A percentile compares a stretch with the other conserved stretches of the same genome.
Conservation (phyloP, 768 basidiomycete species). For the Trichaptum fuscoviolaceum region DNA sequence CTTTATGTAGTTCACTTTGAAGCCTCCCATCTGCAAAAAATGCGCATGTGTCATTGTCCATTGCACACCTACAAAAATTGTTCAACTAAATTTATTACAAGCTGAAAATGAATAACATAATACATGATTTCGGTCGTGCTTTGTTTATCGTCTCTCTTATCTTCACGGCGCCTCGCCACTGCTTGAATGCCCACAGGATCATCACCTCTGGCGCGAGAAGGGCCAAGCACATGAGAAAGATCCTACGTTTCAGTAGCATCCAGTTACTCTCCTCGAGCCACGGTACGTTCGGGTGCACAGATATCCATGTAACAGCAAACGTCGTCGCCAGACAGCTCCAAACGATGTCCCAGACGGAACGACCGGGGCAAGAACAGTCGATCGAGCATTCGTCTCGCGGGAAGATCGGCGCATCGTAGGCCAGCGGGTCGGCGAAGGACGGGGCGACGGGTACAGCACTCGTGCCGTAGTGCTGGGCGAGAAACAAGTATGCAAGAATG, state of each 20-base stretch:
- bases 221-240: conserved; percentile 18
- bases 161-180: background rate
- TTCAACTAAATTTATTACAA: background rate
- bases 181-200: conserved; percentile 8
- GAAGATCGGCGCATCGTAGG: background rate
- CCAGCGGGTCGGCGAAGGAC: background rate
- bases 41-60: conserved; percentile 10
- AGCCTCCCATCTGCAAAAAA: conserved; percentile 8
- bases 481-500: background rate
- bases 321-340: conserved; percentile 23
- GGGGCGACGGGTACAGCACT: background rate
- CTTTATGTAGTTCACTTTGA: background rate
- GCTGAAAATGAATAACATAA: background rate
- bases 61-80: background rate
- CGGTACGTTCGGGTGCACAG: conserved; percentile 27
- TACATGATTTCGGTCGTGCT: background rate
- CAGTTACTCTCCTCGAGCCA: conserved; percentile 12
- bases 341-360: conserved; percentile 16
- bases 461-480: background rate
- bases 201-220: conserved; percentile 26
- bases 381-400: background rate
- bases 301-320: conserved; percentile 26
- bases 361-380: background rate
- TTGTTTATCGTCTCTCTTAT: conserved; percentile 16
- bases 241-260: conserved; percentile 7